Base-by-base conservation (phyloP, 345 rosid genomes). In the Eucalyptus curtisii region DNA sequence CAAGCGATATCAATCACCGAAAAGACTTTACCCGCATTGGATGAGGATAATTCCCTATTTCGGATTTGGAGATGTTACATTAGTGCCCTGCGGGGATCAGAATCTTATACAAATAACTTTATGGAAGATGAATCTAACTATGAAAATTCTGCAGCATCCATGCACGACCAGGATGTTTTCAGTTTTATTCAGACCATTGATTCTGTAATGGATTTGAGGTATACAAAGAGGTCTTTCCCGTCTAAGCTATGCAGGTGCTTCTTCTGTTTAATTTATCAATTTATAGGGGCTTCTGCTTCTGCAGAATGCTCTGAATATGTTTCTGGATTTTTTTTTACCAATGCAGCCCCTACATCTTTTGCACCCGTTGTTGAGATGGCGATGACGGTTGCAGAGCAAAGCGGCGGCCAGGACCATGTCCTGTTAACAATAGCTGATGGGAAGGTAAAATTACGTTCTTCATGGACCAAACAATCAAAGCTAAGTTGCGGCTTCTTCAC, bases 381-480 rank as follows among this genome's bases (percentile, higher is more conserved):
- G 86, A 91, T 91, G 90, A 94, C 95, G 9, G 96, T 95, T 87
- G 98, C 95, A 85, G 98, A 96, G 95, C 93, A 96, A 92, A 96
- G 98, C 90, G 95, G 94, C 4, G 97, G 96, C 48, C 99, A 96
- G 85, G 96, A 96, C 93, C 98, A 97, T 92, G 96, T 97, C 90
- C 91, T 96, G 87, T 89, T 96, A 89, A 96, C 96, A 64, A 96
- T 96, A 55, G 99, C 98, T 53, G 99, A 97, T 91, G 99, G 99
- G 50, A 98, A 96, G 96, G 98, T 97, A 91, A 86, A 68, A 81
- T 37, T 42, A 48, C 85, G 19, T 53, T 59, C 49, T 19, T 14
- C 66, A 87, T 68, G 87, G 84, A 86, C 14, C 59, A 31, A 52
- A 55, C 71, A 37, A 16, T 85, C 49, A 37, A 20, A 27, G 86